Base-by-base conservation (phyloP, 768 basidiomycete genomes). In the Trametes meyenii region DNA sequence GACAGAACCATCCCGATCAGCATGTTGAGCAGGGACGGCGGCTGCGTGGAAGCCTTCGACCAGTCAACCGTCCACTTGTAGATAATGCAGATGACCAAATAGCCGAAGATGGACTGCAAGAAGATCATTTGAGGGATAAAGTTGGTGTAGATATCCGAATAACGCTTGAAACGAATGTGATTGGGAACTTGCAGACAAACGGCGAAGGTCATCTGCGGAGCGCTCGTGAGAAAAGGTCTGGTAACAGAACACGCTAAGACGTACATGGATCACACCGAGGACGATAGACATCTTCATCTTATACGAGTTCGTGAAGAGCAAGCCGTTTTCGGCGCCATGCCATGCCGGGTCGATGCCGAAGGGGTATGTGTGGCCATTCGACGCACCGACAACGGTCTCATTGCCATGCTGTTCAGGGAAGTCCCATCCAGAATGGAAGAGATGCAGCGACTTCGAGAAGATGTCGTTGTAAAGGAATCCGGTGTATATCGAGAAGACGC, bases 251-350 rank as follows among this genome's bases (percentile, higher is more conserved):
- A 36, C 35, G 39, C 49, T 48, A 17, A 50, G 52, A 77, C 87
- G 68, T 77, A 98, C 96, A 74, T 99, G 96, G 61, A 91, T 90
- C 66, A 99, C 96, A 73, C 97, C 97, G 55, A 99, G 76, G 38
- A 98, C 85, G 70, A 99, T 88, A 21, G 94, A 92, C 94, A 98
- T 94, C 80, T 99, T 98, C 97, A 99, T 99, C 87, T 98, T 99
- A 81, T 96, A 96, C 40, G 96, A 98, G 76, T 99, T 99, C 54
- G 90, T 90, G 76, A 98, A 99, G 44, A 97, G 87, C 60, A 99
- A 82, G 1, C 80, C 81, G 71, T 99, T 99, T 66, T 93, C 92
- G 5, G 96, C 83, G 19, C 88, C 93, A 71, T 97, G 95, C 97
- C 97, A 99, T 50, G 78, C 87, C 53, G 95, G 95, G 73, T 99